A percentile compares a stretch with the other conserved stretches of the same genome.
phyloP scores from a whole-genome alignment of 805 yeast species.

The Starmerella cellae region DNA sequence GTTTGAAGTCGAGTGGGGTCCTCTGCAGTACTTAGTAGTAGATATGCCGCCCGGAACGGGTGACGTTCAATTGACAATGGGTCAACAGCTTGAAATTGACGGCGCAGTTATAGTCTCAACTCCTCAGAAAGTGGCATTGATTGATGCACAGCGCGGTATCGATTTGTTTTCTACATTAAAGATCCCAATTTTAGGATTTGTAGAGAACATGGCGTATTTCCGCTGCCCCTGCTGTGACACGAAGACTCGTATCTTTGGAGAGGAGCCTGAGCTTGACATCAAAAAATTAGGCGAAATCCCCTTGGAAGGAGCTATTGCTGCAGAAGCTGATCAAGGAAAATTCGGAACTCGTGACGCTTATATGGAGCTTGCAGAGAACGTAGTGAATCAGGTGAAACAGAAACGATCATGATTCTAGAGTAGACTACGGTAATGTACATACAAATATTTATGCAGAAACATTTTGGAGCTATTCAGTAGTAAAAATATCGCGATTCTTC shows the following conservation, averaged over 20 bases:
- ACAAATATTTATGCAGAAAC: neutral
- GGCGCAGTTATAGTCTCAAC: conserved; percentile 78
- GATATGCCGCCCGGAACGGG: conserved; percentile 94
- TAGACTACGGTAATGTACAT: neutral
- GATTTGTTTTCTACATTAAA: conserved; percentile 61
- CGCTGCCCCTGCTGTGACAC: conserved; percentile 65
- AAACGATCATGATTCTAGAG: neutral
- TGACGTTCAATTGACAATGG: conserved; percentile 70
- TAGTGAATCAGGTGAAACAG: conserved; percentile 1
- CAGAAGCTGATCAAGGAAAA: conserved; percentile 48
- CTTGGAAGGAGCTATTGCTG: conserved; percentile 45
- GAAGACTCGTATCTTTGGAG: conserved; percentile 62
- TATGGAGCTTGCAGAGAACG: conserved; percentile 10
- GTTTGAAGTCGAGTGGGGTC: conserved; percentile 67
- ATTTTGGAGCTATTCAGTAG: neutral
- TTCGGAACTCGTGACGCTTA: conserved; percentile 33
- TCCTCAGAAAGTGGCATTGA: conserved; percentile 72
- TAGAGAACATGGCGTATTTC: conserved; percentile 71
- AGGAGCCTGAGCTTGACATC: conserved; percentile 45
- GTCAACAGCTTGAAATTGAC: conserved; percentile 60
- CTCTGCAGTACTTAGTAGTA: conserved; percentile 47
- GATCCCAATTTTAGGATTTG: conserved; percentile 62
- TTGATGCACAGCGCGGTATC: conserved; percentile 70
- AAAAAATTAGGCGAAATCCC: conserved; percentile 57
- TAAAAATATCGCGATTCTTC: neutral